Evolutionary conservation across 2,329 filamentous ascomycete species (phyloP), one percentile per base, ranked within the genome.

Genomic region (Dothistroma pini): DNA sequence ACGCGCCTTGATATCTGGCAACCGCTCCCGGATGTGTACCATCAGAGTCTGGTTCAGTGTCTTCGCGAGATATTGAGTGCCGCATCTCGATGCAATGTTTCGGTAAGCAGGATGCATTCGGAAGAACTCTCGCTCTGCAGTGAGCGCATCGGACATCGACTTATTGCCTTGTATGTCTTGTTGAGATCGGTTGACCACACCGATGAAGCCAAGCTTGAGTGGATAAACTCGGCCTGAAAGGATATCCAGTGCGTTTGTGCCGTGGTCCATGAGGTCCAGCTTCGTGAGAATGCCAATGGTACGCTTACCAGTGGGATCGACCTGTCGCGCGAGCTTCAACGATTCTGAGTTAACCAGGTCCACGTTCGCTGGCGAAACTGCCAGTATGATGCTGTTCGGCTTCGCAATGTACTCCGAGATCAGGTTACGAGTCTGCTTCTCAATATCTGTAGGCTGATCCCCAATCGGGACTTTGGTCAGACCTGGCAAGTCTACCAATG

Each of bases 331-430:
- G 63, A 99, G 88, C 78, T 99, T 99, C 70, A 99, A 80, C 8
- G 95, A 93, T 76, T 99, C 95, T 8, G 95, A 99, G 77, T 99
- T 99, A 75, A 97, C 95, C 70, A 99, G 88, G 74, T 99, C 95
- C 72, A 97, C 93, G 72, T 99, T 99, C 57, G 95, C 95, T 19
- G 95, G 93, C 12, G 95, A 97, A 25, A 99, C 95, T 34, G 95
- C 95, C 56, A 99, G 85, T 66, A 99, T 88, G 72, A 99, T 96
- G 78, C 93, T 97, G 83, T 99, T 99, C 14, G 95, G 93, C 79
- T 99, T 99, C 60, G 93, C 93, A 72, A 97, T 99, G 75, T 97
- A 99, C 80, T 99, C 95, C 59, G 93, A 90, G 71, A 99, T 97
- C 70, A 99, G 85, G 68, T 91, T 96, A 66, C 93, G 86, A 34